These are phyloP conservation scores for Fusarium pseudonygamai DNA, from an alignment of 2,329 filamentous ascomycete genomes.

Conservation along the genomic window DNA sequence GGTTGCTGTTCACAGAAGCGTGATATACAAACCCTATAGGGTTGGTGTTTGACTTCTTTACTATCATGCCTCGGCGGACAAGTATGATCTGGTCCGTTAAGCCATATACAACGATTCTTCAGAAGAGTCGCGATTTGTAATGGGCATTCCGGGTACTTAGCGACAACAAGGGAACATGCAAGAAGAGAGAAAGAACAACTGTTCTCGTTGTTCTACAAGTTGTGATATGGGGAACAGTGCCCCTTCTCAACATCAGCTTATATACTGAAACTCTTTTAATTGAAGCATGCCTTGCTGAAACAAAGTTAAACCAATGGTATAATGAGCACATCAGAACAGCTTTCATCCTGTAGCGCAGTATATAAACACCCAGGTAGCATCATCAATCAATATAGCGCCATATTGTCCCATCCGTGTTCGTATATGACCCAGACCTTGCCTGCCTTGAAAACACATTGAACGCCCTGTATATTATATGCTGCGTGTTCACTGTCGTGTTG, in stretches of 20 bases:
- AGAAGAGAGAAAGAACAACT: neutral
- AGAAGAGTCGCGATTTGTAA: neutral
- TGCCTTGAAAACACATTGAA: conserved; percentile 18
- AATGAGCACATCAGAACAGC: conserved; percentile 1
- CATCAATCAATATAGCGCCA: conserved; percentile 4
- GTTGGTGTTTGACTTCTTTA: neutral
- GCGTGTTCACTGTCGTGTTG: conserved; percentile 22
- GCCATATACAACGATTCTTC: neutral
- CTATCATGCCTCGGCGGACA: neutral
- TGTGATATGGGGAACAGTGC: neutral
- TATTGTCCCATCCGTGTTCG: conserved; percentile 14
- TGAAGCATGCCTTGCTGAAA: conserved; percentile 14
- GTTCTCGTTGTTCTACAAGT: neutral
- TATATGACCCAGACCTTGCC: conserved; percentile 14
- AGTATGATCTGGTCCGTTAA: neutral
- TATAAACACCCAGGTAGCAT: neutral
- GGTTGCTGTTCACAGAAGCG: neutral
- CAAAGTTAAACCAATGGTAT: conserved; percentile 29
- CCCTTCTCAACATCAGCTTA: neutral
- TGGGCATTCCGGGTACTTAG: neutral
- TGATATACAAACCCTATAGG: neutral
- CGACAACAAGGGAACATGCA: neutral
- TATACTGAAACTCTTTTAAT: conserved; percentile 8
- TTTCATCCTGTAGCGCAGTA: neutral
- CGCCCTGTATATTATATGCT: conserved; percentile 19